Evolutionary conservation across 495 filamentous ascomycete genomes (phyloP), one percentile per base, ranked within the genome.

Genomic region (Penicillium waksmanii): DNA sequence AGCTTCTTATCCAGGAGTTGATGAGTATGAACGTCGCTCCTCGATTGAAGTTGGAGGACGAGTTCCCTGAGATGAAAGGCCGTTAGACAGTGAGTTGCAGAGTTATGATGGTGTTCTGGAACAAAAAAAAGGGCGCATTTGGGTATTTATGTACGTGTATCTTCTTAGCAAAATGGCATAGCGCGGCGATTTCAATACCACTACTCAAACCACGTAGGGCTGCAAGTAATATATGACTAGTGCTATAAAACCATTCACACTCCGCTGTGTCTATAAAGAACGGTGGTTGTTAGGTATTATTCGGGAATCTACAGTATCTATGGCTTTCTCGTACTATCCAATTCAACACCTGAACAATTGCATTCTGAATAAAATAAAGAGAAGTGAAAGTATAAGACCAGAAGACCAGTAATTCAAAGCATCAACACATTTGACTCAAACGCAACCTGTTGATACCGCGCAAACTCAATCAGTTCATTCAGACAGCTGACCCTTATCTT

Each of bases 1-100:
- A 99, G 83, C 75, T 99, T 68, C 77, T 99, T 52, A 90, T 99
- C 35, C 95, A 99, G 79, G 95, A 99, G 76, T 72, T 99, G 67
- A 83, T 96, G 71, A 96, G 91, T 74, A 99, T 99, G 95, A 98
- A 98, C 71, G 90, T 99, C 13, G 88, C 91, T 56, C 91, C 93
- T 47, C 80, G 86, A 53, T 74, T 98, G 73, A 88, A 89, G 78
- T 71, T 98, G 55, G 92, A 92, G 69, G 95, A 98, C 70, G 88
- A 97, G 76, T 98, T 98, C 73, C 91, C 92, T 10, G 81, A 80
- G 60, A 73, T 65, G 44, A 77, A 69, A 65, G 77, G 77, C 17
- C 66, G 72, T 42, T 79, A 64, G 58, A 53, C 35, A 52, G 17
- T 54, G 13, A 55, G 33, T 31, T 47, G 42, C 47, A 51, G 15